Percentiles rank a stretch among this genome's conserved stretches.
These are phyloP conservation scores for Solanum clarkiae DNA, from an alignment of 257 asterid species.

Conservation along the genomic window DNA sequence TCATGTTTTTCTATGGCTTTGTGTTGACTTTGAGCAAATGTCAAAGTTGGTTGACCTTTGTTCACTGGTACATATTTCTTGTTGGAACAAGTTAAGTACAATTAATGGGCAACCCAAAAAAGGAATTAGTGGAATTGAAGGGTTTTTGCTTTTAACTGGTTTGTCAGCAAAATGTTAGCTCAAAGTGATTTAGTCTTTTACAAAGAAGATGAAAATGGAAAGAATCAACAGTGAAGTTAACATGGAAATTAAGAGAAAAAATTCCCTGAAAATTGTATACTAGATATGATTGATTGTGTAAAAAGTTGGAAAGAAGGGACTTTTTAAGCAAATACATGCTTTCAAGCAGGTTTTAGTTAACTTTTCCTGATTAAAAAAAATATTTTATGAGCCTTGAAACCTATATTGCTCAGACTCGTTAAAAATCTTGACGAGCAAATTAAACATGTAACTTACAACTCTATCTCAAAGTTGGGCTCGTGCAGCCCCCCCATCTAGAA, in stretches of 20 bases:
- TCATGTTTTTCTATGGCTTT: background rate
- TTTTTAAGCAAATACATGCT: background rate
- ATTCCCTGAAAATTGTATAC: background rate
- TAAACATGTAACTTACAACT: too few relatives aligned
- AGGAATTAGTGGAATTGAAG: background rate
- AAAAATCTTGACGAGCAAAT: too few relatives aligned
- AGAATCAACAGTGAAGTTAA: too few relatives aligned
- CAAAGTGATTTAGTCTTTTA: background rate
- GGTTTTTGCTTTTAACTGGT: background rate
- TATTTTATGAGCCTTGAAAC: too few relatives aligned
- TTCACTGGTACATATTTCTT: background rate
- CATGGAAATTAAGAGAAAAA: too few relatives aligned
- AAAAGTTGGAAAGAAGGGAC: background rate
- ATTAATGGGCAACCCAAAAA: background rate
- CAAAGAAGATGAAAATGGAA: too few relatives aligned
- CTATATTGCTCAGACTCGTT: too few relatives aligned
- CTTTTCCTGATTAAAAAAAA: too few relatives aligned
- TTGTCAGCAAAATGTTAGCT: background rate
- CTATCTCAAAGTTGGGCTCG: too few relatives aligned
- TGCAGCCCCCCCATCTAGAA: too few relatives aligned
- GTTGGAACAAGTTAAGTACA: background rate
- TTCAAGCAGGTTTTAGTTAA: too few relatives aligned
- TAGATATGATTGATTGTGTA: background rate
- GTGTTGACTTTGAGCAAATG: conserved; percentile 11
- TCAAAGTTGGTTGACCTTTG: conserved; percentile 5